Evolutionary conservation across 1,284 basidiomycete genomes (phyloP), one percentile per base, ranked within the genome.

Genomic region (Ustilago loliicola): DNA sequence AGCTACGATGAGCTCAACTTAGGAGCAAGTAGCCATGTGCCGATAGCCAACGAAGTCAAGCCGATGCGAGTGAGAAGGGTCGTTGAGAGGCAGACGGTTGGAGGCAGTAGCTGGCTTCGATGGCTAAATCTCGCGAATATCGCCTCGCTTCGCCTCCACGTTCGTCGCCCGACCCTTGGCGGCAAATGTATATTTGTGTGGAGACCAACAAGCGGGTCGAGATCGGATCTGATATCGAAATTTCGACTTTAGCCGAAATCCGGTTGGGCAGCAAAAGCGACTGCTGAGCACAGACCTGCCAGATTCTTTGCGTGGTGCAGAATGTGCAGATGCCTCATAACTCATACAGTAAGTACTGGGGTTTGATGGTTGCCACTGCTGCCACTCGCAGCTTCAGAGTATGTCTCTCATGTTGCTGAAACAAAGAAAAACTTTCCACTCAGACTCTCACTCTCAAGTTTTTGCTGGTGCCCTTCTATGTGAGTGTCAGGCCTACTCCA

Each of bases 141-240:
- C 45, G 5, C 11, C 32, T 34, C 11, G 32, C 11, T 5, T n/a
- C n/a, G n/a, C n/a, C n/a, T n/a, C n/a, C n/a, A n/a, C n/a, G n/a
- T n/a, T n/a, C n/a, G n/a, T n/a, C n/a, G n/a, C n/a, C n/a, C n/a
- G n/a, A n/a, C n/a, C n/a, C n/a, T n/a, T n/a, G n/a, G n/a, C n/a
- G n/a, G n/a, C n/a, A n/a, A n/a, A n/a, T n/a, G 11, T 34, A 34
- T 34, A 7, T 48, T n/a, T 15, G 45, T 48, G 45, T 48, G 23
- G 45, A 48, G 45, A 48, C 21, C 45, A 48, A 48, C 45, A 48
- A 48, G 45, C 23, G 23, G 45, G 7, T 25, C 23, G 10, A 48
- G 45, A 48, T 48, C 45, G 45, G 7, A 48, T 48, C 45, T 48
- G 45, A 48, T 48, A 48, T 27, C 45, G 45, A 48, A 48, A 48